A percentile compares a stretch with the other conserved stretches of the same genome.
Evolutionary conservation across 2,329 filamentous ascomycete species (phyloP).

Genomic region (Nemania diffusa): DNA sequence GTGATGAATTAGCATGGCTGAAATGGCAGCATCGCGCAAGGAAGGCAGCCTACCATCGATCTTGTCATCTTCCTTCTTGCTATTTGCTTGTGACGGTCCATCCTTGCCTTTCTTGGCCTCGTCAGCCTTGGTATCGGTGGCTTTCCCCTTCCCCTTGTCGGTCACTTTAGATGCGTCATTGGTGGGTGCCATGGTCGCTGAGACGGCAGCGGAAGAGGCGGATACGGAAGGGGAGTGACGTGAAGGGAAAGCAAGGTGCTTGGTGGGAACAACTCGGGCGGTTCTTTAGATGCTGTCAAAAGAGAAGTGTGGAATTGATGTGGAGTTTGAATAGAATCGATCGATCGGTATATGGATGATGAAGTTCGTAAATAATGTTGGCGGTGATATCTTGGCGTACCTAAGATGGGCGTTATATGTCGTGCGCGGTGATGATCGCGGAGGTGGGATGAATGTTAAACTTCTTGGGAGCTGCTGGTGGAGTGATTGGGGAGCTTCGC

Average conservation of each 20-base stretch:
- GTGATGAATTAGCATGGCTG: conserved; percentile 49
- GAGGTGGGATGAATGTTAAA: too few species aligned
- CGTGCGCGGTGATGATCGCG: too few species aligned
- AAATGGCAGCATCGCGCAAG: conserved; percentile 34
- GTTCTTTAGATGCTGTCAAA: not conserved
- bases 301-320: not conserved
- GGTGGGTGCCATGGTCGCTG: conserved; percentile 85
- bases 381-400: not conserved
- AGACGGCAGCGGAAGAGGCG: conserved; percentile 37
- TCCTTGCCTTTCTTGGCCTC: conserved; percentile 72
- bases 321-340: too few species aligned
- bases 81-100: conserved; percentile 75
- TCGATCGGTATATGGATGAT: not conserved
- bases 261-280: conserved; percentile 12
- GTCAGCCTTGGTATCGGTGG: conserved; percentile 71
- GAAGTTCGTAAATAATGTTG: not conserved
- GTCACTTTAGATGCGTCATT: conserved; percentile 83
- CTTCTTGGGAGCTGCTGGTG: not conserved
- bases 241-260: conserved; percentile 1
- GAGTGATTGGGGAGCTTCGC: not conserved
- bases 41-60: conserved; percentile 54
- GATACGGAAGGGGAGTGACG: conserved; percentile 23
- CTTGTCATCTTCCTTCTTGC: conserved; percentile 80
- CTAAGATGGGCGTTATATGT: not conserved
- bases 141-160: conserved; percentile 98